A percentile compares a stretch with the other conserved stretches of the same genome.
Evolutionary conservation across 225 moss, liverwort and hornwort genomes (phyloP).

Genomic region (Asterella californica): DNA sequence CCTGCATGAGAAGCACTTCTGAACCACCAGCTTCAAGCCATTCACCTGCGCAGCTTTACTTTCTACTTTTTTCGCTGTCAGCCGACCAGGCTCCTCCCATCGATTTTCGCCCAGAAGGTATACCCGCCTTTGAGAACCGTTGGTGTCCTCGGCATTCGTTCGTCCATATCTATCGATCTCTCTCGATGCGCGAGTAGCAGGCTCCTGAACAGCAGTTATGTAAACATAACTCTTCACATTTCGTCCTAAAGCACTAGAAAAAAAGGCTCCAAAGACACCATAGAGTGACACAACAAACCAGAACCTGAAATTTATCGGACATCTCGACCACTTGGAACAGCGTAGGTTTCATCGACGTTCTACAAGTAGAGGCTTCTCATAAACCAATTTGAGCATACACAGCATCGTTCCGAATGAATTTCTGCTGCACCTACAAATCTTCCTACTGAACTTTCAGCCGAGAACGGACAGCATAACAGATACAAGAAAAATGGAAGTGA

Average conservation of each 20-base stretch:
- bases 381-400: not conserved
- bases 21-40: conserved; percentile 24
- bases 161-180: conserved; percentile 48
- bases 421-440: not conserved
- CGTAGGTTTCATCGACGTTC: not conserved
- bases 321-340: not conserved
- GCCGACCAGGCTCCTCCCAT: conserved; percentile 86
- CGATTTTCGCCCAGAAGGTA: conserved; percentile 92
- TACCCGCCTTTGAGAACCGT: conserved; percentile 60
- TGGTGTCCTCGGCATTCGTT: conserved; percentile 33
- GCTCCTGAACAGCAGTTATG: not conserved
- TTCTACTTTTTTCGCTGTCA: conserved; percentile 30
- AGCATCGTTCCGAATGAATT: too few relatives aligned
- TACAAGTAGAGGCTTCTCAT: not conserved
- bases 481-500: not conserved
- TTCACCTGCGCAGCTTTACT: conserved; percentile 22
- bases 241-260: not conserved
- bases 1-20: conserved; percentile 72
- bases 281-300: not conserved
- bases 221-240: not conserved
- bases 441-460: not conserved
- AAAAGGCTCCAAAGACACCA: not conserved
- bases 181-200: conserved; percentile 8
- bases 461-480: not conserved
- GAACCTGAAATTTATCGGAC: not conserved